Evolutionary conservation across 73 alveolate species (phyloP).

Genomic region (Tetrahymena elliotti): DNA sequence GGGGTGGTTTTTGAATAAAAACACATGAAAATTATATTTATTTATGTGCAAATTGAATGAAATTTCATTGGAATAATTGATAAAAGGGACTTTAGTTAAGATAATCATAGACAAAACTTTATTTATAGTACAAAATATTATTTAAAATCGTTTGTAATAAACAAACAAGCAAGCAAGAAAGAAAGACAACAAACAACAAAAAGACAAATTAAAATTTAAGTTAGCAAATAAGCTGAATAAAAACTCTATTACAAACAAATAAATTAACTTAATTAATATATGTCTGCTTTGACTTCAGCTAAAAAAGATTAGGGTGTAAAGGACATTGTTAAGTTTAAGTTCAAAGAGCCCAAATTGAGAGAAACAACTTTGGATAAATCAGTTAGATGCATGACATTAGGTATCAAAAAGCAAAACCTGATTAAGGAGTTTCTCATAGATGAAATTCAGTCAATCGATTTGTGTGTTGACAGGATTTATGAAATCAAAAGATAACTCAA

Average conservation of each 20-base stretch:
- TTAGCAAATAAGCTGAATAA: not conserved
- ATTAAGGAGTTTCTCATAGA: not conserved
- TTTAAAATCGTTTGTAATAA: not conserved
- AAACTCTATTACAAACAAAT: not conserved
- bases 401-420: not conserved
- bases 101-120: not conserved
- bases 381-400: not conserved
- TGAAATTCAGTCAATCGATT: not conserved
- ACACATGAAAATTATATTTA: not conserved
- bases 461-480: not conserved
- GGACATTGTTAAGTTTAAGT: not conserved
- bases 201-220: not conserved
- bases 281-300: not conserved
- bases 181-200: not conserved
- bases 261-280: not conserved
- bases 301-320: not conserved
- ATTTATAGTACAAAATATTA: not conserved
- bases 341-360: not conserved
- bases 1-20: not conserved
- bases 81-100: not conserved
- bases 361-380: not conserved
- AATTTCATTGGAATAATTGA: not conserved
- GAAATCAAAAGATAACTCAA: not conserved
- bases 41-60: not conserved
- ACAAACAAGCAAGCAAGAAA: too few species aligned